Percentiles rank a stretch among this genome's conserved stretches.
These are phyloP conservation scores for Trichoderma breve DNA, from an alignment of 2,329 filamentous ascomycete genomes.

Conservation along the genomic window DNA sequence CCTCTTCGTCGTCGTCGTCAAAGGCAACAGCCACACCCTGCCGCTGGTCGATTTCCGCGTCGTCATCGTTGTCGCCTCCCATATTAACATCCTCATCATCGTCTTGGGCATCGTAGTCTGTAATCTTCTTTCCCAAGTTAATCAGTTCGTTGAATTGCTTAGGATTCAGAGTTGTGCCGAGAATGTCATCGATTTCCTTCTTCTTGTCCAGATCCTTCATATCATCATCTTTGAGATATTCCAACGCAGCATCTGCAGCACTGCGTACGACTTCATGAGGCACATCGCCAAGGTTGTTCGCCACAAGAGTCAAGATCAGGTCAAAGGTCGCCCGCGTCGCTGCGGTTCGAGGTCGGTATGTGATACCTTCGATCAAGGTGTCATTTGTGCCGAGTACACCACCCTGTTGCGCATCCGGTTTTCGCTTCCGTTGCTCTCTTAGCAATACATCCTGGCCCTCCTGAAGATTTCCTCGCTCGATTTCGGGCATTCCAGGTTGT, in stretches of 20 bases:
- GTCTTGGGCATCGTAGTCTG: constrained; percentile 94
- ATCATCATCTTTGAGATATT: constrained; percentile 91
- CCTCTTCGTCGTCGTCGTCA: constrained; percentile 83
- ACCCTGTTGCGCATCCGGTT: constrained; percentile 66
- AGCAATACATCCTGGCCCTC: constrained; percentile 83
- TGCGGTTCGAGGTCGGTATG: constrained; percentile 86
- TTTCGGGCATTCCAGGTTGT: constrained; percentile 61
- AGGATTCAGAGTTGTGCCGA: constrained; percentile 76
- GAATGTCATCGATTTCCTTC: constrained; percentile 90
- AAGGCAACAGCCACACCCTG: constrained; percentile 98
- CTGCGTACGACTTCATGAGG: constrained; percentile 88
- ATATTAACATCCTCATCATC: constrained; percentile 86
- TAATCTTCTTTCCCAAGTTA: constrained; percentile 97
- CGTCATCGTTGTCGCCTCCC: constrained; percentile 60
- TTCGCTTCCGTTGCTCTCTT: constrained; percentile 82
- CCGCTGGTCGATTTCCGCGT: constrained; percentile 83
- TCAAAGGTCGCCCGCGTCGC: constrained; percentile 93
- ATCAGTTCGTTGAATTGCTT: constrained; percentile 97
- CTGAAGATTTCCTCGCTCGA: constrained; percentile 71
- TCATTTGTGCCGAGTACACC: constrained; percentile 83
- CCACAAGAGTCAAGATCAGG: constrained; percentile 87
- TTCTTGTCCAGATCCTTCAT: constrained; percentile 98
- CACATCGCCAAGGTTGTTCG: constrained; percentile 85
- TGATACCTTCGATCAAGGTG: constrained; percentile 83
- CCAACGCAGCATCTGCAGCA: constrained; percentile 86